These are phyloP conservation scores for Ophiostoma sp. DNA, from an alignment of 2,329 filamentous ascomycete species.

Conservation along the genomic window DNA sequence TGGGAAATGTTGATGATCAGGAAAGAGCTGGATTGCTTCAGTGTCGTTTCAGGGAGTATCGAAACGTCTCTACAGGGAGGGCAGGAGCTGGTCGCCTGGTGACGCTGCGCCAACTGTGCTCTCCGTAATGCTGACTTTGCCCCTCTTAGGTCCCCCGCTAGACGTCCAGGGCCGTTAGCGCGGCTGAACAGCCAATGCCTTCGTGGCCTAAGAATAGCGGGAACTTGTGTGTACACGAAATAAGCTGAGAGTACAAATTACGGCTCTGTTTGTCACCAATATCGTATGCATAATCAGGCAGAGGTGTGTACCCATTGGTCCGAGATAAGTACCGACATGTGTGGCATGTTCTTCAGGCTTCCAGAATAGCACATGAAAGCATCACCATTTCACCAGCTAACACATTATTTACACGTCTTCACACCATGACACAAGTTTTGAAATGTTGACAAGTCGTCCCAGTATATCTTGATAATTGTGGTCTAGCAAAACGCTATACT, in stretches of 20 bases:
- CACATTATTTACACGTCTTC: neutral
- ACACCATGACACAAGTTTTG: neutral
- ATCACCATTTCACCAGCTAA: neutral
- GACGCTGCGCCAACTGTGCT: constrained; percentile 12
- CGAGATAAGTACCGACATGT: neutral
- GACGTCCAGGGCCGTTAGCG: neutral
- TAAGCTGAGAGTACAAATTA: neutral
- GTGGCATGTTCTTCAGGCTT: constrained; percentile 18
- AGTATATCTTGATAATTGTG: neutral
- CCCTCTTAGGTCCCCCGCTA: constrained; percentile 11
- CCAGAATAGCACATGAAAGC: constrained; percentile 2
- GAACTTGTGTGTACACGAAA: neutral
- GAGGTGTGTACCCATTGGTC: neutral
- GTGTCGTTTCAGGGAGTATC: constrained; percentile 20
- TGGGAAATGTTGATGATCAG: neutral
- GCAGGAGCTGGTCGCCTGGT: constrained; percentile 9
- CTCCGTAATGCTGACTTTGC: constrained; percentile 16
- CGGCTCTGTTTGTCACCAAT: neutral
- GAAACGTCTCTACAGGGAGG: neutral
- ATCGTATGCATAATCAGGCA: neutral
- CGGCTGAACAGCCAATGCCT: neutral
- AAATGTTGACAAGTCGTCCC: neutral
- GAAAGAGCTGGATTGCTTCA: constrained; percentile 21
- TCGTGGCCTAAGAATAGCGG: neutral
- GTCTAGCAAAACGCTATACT: neutral